A percentile compares a stretch with the other conserved stretches of the same genome.
phyloP scores from a whole-genome alignment of 2,329 filamentous ascomycete genomes.

The Trichoderma simmonsii region DNA sequence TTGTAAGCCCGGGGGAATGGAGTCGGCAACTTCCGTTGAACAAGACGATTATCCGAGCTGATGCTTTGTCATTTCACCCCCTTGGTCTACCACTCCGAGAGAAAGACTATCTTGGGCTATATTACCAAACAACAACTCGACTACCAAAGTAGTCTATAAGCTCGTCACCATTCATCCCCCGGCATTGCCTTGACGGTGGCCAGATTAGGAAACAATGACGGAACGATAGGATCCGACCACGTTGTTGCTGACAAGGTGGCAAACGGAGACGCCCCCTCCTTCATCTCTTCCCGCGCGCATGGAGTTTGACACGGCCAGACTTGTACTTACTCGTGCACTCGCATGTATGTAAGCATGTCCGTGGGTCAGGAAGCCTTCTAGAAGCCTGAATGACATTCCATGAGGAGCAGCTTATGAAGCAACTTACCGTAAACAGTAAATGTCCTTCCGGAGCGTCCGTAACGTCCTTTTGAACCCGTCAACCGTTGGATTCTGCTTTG shows the following conservation, averaged over 20 bases:
- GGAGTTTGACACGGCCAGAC: neutral
- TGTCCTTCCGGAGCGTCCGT: neutral
- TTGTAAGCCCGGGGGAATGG: neutral
- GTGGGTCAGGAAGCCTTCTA: constrained; percentile 12
- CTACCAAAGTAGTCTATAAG: neutral
- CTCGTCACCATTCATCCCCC: neutral
- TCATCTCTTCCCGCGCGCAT: neutral
- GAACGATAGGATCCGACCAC: neutral
- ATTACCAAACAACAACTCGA: neutral
- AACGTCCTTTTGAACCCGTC: neutral
- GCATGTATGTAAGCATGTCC: constrained; percentile 5
- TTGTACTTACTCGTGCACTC: neutral
- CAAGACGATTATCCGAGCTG: neutral
- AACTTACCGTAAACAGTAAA: constrained; percentile 5
- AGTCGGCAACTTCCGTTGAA: neutral
- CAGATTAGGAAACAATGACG: neutral
- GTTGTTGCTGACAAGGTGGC: constrained; percentile 6
- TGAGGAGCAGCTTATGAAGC: neutral
- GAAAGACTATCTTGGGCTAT: neutral
- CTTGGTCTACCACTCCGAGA: neutral
- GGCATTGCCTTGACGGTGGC: neutral
- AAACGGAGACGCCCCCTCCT: neutral
- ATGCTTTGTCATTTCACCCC: neutral
- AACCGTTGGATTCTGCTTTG: neutral
- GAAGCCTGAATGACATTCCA: neutral